A percentile compares a stretch with the other conserved stretches of the same genome.
These are phyloP conservation scores for Aspergillus pseudoterreus DNA, from an alignment of 2,329 filamentous ascomycete genomes.

Conservation along the genomic window DNA sequence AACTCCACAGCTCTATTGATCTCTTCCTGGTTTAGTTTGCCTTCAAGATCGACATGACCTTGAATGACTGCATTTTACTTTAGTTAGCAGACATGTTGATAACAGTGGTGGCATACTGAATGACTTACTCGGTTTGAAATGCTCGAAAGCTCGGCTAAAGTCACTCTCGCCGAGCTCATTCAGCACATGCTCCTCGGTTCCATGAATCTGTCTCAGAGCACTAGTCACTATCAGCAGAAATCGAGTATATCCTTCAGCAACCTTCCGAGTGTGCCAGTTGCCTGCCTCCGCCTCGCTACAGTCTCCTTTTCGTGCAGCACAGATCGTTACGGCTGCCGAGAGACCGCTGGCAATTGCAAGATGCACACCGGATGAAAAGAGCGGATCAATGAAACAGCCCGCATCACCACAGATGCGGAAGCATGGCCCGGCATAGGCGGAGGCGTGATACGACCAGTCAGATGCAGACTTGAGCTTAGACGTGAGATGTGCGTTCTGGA, in stretches of 20 bases:
- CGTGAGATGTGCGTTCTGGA: conserved; percentile 32
- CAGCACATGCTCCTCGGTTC: no score
- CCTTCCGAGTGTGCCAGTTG: conserved; percentile 45
- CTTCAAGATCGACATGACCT: no score
- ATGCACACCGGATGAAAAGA: conserved; percentile 49
- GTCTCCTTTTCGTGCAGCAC: conserved; percentile 38
- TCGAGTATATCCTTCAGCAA: conserved; percentile 45
- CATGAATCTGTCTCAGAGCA: conserved; percentile 31
- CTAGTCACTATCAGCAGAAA: conserved; percentile 45
- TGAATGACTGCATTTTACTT: no score
- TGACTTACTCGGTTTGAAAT: no score
- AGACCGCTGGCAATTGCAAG: conserved; percentile 43
- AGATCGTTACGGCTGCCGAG: conserved; percentile 46
- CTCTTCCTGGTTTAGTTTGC: no score
- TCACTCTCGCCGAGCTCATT: no score
- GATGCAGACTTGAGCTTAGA: conserved; percentile 41
- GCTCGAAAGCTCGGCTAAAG: no score
- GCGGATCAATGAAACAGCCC: conserved; percentile 49
- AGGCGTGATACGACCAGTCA: conserved; percentile 49
- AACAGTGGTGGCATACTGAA: no score
- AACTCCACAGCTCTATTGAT: no score
- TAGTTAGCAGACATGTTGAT: no score
- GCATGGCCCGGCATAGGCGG: conserved; percentile 39
- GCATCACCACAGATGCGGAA: conserved; percentile 46
- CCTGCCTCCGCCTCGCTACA: conserved; percentile 34